These are phyloP conservation scores for Oryza longistaminata DNA, from an alignment of 176 grass and related monocot species.

Conservation along the genomic window DNA sequence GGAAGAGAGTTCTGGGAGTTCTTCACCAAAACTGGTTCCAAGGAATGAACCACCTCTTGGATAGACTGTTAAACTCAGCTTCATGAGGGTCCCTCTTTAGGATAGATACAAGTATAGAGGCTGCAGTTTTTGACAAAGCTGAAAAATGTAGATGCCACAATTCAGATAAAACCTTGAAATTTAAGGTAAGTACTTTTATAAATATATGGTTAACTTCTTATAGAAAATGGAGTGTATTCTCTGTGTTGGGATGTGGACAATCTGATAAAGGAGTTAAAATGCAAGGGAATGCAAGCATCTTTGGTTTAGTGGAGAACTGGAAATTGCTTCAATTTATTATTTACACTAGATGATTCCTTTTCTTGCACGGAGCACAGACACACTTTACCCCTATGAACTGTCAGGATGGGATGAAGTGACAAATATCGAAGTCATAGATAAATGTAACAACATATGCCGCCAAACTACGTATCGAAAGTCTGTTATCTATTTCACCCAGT, in stretches of 20 bases:
- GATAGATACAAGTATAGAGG: constrained; percentile 89
- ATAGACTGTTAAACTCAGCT: constrained; percentile 93
- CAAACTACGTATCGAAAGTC: constrained; percentile 5
- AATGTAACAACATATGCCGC: constrained; percentile 27
- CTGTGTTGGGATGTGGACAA: background rate
- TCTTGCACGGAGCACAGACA: background rate
- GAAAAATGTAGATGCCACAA: constrained; percentile 52
- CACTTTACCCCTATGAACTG: background rate
- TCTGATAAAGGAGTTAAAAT: background rate
- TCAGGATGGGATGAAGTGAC: constrained; percentile 11
- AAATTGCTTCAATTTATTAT: constrained; percentile 19
- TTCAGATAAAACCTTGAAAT: constrained; percentile 28
- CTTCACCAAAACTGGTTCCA: constrained; percentile 91
- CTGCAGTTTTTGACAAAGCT: constrained; percentile 92
- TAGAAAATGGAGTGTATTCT: no score
- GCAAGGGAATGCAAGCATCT: background rate
- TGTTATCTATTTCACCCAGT: constrained; percentile 10
- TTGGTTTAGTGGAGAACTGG: background rate
- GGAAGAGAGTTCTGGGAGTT: constrained; percentile 61
- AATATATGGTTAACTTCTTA: background rate
- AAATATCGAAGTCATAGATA: background rate
- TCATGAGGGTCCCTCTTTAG: constrained; percentile 89
- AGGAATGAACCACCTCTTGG: constrained; percentile 94
- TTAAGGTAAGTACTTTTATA: constrained; percentile 17
- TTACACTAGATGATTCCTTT: constrained; percentile 20